Evolutionary conservation across 75 land plant genomes (phyloP), one percentile per base, ranked within the genome.

Genomic region (Picea sitchensis): DNA sequence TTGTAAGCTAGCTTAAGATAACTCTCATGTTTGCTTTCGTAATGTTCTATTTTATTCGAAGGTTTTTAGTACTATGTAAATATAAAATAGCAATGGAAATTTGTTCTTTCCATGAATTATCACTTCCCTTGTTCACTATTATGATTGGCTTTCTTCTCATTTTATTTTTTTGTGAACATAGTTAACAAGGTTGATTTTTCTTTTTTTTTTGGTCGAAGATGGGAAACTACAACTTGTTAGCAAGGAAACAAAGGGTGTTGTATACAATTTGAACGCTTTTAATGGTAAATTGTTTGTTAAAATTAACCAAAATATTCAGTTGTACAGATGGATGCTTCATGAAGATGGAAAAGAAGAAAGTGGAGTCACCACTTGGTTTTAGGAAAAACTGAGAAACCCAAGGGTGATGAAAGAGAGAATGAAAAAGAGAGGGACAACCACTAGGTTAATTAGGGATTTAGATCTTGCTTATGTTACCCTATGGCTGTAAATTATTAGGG

Each of bases 191-290:
- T 36, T 36, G 3, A 36, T 26, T 95, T 98, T 78, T 76, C n/a
- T 98, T 41, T 93, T 98, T 17, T 92, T 92, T 60, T 61, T 81
- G 1, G 85, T 83, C 61, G 90, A 89, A 65, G 90, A 89, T 74
- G 89, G 91, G 59, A 89, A 89, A 67, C 77, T 89, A 8, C 88
- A 86, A 74, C 81, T 91, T 61, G 80, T 91, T 78, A 85, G 96
- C 31, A 98, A 98, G 81, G 99, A 98, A 86, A 93, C 98, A 14
- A 98, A 98, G 82, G 99, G 96, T 21, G 93, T 98, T 51, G 99
- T 98, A 11, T 98, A 98, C 75, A 95, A 93, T 20, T 81, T 98
- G 68, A 98, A 95, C 83, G 89, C 99, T 12, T 98, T 98, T 80
- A 95, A 93, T 82, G 98, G 99, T 21, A 98, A 98, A 82, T 80